A percentile compares a stretch with the other conserved stretches of the same genome.
Conservation (phyloP, 2,329 filamentous ascomycete genomes). For the Paecilomyces dactylethromorphus region DNA sequence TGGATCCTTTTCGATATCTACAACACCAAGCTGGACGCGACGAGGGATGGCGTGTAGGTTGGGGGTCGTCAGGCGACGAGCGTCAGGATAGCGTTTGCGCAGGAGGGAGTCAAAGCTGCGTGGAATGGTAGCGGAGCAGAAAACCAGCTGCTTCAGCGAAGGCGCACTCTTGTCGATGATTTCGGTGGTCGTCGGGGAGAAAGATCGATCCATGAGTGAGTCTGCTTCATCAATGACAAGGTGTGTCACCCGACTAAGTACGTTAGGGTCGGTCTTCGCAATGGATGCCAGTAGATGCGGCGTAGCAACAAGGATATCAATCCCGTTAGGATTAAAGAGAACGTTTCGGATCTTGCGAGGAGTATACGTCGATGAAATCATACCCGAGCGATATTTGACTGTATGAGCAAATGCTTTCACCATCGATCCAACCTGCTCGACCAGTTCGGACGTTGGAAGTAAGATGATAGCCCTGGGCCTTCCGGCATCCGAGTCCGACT, state of each 20-base stretch:
- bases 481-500: conserved; percentile 64
- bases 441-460: conserved; percentile 86
- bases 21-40: conserved; percentile 85
- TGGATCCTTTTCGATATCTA: conserved; percentile 86
- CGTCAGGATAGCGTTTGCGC: conserved; percentile 72
- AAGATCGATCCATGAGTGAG: conserved; percentile 89
- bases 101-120: conserved; percentile 80
- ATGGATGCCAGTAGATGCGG: conserved; percentile 86
- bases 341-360: conserved; percentile 75
- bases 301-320: conserved; percentile 81
- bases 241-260: conserved; percentile 84
- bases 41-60: conserved; percentile 95
- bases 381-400: conserved; percentile 77
- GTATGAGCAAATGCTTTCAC: conserved; percentile 78
- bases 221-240: conserved; percentile 93
- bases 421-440: conserved; percentile 74
- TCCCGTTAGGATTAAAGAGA: conserved; percentile 71
- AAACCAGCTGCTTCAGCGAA: conserved; percentile 75
- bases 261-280: conserved; percentile 80
- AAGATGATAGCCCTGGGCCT: conserved; percentile 79
- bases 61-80: conserved; percentile 81
- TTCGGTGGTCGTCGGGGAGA: conserved; percentile 71
- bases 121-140: conserved; percentile 96
- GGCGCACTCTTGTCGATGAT: conserved; percentile 78
- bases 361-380: conserved; percentile 71